Conservation (phyloP, 2,329 filamentous ascomycete genomes). For the Fusarium poae region DNA sequence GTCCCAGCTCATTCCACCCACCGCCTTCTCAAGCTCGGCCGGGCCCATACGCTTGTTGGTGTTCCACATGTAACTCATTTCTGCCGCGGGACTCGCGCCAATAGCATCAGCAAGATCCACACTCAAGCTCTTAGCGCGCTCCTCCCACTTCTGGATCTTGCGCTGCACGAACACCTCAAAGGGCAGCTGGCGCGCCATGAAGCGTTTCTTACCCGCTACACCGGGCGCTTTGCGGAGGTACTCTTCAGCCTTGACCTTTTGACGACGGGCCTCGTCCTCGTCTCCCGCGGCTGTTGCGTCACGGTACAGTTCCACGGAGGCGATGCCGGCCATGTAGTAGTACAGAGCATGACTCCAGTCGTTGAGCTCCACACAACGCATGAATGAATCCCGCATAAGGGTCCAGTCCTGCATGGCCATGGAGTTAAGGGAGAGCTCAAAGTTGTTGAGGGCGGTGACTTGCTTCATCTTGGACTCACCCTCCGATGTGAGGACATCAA, state of each 20-base stretch:
- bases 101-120: constrained; percentile 83
- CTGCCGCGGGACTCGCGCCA: constrained; percentile 82
- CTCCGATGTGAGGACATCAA: constrained; percentile 72
- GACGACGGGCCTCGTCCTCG: constrained; percentile 63
- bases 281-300: constrained; percentile 58
- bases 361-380: constrained; percentile 82
- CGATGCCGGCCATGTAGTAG: constrained; percentile 85
- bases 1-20: constrained; percentile 73
- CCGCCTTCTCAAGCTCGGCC: constrained; percentile 72
- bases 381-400: constrained; percentile 79
- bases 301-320: constrained; percentile 86
- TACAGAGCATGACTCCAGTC: constrained; percentile 93
- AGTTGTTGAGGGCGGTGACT: constrained; percentile 85
- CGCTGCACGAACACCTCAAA: constrained; percentile 88
- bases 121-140: constrained; percentile 74
- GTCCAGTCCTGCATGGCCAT: constrained; percentile 85
- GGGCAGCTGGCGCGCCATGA: constrained; percentile 90
- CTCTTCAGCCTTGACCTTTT: constrained; percentile 75
- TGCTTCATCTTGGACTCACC: constrained; percentile 83
- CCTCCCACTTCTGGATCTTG: constrained; percentile 91
- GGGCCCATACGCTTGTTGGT: constrained; percentile 84
- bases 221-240: constrained; percentile 78
- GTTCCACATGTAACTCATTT: constrained; percentile 96
- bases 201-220: constrained; percentile 84
- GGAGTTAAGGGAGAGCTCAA: constrained; percentile 82